Percentiles rank a stretch among this genome's conserved stretches.
Evolutionary conservation across 352 stramenopile species (phyloP).

Genomic region (Globisporangium okanoganense): DNA sequence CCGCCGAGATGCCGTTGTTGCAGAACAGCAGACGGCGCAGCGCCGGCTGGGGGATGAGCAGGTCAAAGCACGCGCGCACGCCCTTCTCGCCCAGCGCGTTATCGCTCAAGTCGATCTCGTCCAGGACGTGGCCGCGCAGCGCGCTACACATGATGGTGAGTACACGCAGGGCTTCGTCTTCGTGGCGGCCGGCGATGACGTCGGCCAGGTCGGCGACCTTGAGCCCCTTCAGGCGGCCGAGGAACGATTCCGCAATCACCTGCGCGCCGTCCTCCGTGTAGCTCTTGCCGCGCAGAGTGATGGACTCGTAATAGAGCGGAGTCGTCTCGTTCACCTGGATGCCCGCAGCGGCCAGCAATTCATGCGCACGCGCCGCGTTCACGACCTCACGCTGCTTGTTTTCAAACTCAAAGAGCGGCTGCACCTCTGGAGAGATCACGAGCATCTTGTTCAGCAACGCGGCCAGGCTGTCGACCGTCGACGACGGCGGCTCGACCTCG

Average conservation of each 20-base stretch:
- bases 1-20: conserved; percentile 79
- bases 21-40: conserved; percentile 65
- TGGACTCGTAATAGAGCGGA: conserved; percentile 43
- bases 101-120: conserved; percentile 85
- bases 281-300: conserved; percentile 73
- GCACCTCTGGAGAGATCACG: conserved; percentile 22
- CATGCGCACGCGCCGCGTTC: conserved; percentile 45
- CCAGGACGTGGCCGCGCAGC: conserved; percentile 67
- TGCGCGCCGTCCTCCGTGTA: conserved; percentile 68
- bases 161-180: conserved; percentile 88
- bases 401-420: conserved; percentile 52
- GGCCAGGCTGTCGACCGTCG: conserved; percentile 42
- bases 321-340: conserved; percentile 30
- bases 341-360: conserved; percentile 39
- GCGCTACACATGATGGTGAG: conserved; percentile 77
- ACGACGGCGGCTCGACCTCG: conserved; percentile 28
- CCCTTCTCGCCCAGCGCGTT: conserved; percentile 78
- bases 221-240: conserved; percentile 41
- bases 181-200: conserved; percentile 88
- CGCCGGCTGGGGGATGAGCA: conserved; percentile 64
- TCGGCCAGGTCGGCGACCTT: conserved; percentile 86
- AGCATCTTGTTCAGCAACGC: conserved; percentile 43
- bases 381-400: conserved; percentile 65
- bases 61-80: conserved; percentile 63
- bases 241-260: conserved; percentile 48